A percentile compares a stretch with the other conserved stretches of the same genome.
These are phyloP conservation scores for Chalciporus pseudorubinellus DNA, from an alignment of 768 basidiomycete genomes.

Conservation along the genomic window DNA sequence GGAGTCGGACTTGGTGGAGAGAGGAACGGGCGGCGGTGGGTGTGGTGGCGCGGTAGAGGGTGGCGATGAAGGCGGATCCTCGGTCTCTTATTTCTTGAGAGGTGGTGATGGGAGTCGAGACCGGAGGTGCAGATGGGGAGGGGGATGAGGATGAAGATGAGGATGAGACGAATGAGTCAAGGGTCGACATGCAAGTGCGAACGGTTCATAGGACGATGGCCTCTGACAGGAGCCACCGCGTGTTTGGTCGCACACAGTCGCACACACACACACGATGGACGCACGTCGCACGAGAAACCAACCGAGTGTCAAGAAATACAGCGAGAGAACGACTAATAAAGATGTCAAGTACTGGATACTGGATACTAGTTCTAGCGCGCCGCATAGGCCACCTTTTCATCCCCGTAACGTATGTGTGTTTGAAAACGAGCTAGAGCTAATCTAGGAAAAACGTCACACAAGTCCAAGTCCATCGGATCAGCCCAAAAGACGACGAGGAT, in stretches of 20 bases:
- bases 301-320: neutral
- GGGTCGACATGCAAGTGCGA: constrained; percentile 31
- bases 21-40: neutral
- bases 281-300: no score
- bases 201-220: no score
- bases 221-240: no score
- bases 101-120: constrained; percentile 46
- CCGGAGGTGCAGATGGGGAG: neutral
- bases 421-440: neutral
- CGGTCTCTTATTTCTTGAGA: constrained; percentile 79
- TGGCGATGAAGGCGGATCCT: constrained; percentile 68
- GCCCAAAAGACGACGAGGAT: neutral
- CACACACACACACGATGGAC: no score
- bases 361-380: constrained; percentile 3
- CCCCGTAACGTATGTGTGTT: constrained; percentile 5
- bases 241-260: no score
- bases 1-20: constrained; percentile 31
- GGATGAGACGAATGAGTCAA: constrained; percentile 54
- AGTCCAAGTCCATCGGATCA: neutral
- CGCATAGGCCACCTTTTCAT: neutral
- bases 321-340: constrained; percentile 1
- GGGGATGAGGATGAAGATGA: no score
- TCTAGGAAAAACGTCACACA: no score
- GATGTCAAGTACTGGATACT: neutral
- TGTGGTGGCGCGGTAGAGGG: constrained; percentile 55